phyloP scores from a whole-genome alignment of 108 stramenopile genomes.

The Cyclostephanos tholiformis region DNA sequence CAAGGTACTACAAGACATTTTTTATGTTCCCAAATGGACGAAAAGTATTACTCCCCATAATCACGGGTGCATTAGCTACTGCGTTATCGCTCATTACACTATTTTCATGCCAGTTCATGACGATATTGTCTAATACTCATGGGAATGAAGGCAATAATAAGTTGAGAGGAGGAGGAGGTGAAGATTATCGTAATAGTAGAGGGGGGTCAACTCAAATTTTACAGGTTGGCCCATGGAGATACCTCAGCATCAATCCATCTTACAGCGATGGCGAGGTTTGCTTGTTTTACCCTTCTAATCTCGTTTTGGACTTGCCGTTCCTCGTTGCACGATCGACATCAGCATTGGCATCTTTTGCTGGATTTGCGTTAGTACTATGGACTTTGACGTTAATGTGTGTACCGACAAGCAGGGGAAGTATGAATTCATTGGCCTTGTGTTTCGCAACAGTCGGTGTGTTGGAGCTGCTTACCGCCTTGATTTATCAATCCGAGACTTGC shows the following conservation, averaged over 20 bases:
- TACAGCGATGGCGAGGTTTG: slow-evolving; percentile 28
- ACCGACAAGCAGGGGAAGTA: slow-evolving; percentile 9
- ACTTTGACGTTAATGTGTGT: slow-evolving; percentile 36
- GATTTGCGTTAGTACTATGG: slow-evolving; percentile 28
- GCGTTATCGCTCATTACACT: slow-evolving; percentile 21
- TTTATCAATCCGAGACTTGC: slow-evolving; percentile 22
- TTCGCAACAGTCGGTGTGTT: slow-evolving; percentile 11
- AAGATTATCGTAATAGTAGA: not conserved
- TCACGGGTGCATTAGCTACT: slow-evolving; percentile 24
- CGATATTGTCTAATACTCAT: slow-evolving; percentile 16
- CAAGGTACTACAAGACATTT: slow-evolving; percentile 37
- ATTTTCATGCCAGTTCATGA: slow-evolving; percentile 39
- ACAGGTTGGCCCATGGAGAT: slow-evolving; percentile 38
- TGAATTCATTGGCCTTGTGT: slow-evolving; percentile 19
- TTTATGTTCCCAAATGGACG: slow-evolving; percentile 44
- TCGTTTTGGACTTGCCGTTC: slow-evolving; percentile 24
- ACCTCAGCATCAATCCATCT: slow-evolving; percentile 12
- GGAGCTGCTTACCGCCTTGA: slow-evolving; percentile 12
- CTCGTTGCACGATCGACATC: slow-evolving; percentile 26
- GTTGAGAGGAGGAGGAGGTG: not conserved
- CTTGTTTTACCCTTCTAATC: slow-evolving; percentile 25
- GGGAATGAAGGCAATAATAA: not conserved
- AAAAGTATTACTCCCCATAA: slow-evolving; percentile 27
- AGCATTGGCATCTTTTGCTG: slow-evolving; percentile 28
- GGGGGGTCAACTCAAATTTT: slow-evolving; percentile 14